These are phyloP conservation scores for Phoenix dactylifera DNA, from an alignment of 176 grass and related monocot genomes.

Conservation along the genomic window DNA sequence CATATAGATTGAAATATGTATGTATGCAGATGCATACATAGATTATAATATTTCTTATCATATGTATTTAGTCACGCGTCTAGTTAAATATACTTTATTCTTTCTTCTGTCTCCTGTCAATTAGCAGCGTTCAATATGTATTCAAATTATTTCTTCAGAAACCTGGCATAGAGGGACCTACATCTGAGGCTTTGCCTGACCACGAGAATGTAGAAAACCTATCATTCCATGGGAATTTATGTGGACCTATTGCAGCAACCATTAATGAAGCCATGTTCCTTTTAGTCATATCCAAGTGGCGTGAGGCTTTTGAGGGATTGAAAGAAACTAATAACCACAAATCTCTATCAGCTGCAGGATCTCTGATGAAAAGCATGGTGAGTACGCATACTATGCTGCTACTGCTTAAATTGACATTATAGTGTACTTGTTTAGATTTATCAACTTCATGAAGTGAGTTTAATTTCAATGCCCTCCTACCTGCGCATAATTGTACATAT, in stretches of 20 bases:
- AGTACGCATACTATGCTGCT: conserved; percentile 12
- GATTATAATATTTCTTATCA: no score
- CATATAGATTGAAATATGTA: no score
- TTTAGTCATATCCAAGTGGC: conserved; percentile 73
- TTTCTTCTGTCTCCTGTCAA: no score
- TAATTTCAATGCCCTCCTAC: background rate
- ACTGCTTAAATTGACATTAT: background rate
- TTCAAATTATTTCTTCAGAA: conserved; percentile 40
- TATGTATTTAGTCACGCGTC: no score
- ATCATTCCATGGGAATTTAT: conserved; percentile 62
- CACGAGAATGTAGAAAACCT: conserved; percentile 16
- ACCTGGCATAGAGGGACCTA: conserved; percentile 19
- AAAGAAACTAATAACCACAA: conserved; percentile 85
- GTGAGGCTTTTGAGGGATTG: conserved; percentile 63
- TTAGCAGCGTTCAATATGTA: no score
- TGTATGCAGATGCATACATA: no score
- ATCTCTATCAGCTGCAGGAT: conserved; percentile 67
- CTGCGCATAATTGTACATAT: no score
- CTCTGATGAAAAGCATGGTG: conserved; percentile 89
- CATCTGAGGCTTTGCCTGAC: conserved; percentile 41
- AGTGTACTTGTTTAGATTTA: background rate
- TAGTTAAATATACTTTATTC: no score
- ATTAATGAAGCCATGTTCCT: conserved; percentile 92
- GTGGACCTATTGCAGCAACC: conserved; percentile 81
- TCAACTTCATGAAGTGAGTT: no score